Percentiles rank a stretch among this genome's conserved stretches.
phyloP scores from a whole-genome alignment of 441 rosid species.

The Arabidopsis hybrid region DNA sequence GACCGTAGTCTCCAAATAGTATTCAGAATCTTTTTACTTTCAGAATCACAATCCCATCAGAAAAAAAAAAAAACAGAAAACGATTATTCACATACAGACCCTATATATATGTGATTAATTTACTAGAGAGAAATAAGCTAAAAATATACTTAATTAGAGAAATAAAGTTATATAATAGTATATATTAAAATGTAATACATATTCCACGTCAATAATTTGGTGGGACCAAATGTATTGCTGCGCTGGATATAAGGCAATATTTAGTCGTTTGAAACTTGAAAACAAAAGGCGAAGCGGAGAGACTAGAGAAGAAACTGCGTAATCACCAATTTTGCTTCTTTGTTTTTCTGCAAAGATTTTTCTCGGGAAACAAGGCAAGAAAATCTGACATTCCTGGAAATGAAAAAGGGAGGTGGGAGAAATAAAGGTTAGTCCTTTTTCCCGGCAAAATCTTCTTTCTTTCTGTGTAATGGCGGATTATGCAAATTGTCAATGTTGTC shows the following conservation, averaged over 20 bases:
- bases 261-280: conserved; percentile 11
- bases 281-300: conserved; percentile 10
- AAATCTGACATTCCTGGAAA: conserved; percentile 12
- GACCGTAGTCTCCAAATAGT: not conserved
- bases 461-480: conserved; percentile 15
- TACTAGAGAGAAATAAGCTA: too few species aligned
- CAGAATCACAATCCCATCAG: too few species aligned
- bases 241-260: conserved; percentile 16
- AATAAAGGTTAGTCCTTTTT: conserved; percentile 7
- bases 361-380: conserved; percentile 20
- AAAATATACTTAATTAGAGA: not conserved
- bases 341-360: not conserved
- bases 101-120: too few species aligned
- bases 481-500: not conserved
- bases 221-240: conserved; percentile 13
- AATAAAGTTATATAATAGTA: not conserved
- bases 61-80: too few species aligned
- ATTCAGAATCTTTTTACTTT: too few species aligned
- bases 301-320: conserved; percentile 17
- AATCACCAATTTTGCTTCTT: conserved; percentile 2
- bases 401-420: not conserved
- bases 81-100: too few species aligned
- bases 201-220: conserved; percentile 17
- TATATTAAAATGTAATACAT: too few species aligned
- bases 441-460: conserved; percentile 12